Evolutionary conservation across 352 stramenopile species (phyloP), one percentile per base, ranked within the genome.

Genomic region (Phytophthora multivora): DNA sequence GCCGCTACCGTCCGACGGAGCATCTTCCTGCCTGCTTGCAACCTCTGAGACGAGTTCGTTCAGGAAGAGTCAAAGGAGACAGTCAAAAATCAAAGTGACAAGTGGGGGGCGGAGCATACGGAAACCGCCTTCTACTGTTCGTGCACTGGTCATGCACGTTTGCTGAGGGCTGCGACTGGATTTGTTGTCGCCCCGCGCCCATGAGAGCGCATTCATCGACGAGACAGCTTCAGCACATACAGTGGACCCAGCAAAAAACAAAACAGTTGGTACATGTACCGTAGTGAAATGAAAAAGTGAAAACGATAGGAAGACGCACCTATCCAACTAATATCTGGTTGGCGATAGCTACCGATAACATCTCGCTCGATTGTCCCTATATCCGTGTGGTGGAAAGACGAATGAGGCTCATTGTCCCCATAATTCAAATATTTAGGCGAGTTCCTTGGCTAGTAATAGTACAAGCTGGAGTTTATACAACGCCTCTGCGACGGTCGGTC

Each of bases 61-160:
- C n/a, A 16, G 19, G 30, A 11, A 25, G 30, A 15, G 13, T 3
- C 18, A 54, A 56, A 36, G 33, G 35, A 46, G 49, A 38, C 33
- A 36, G 33, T 38, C 19, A 47, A 46, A 56, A n/a, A 10, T 12
- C n/a, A 46, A 23, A 46, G 21, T 38, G 35, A 46, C 33, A 18
- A 25, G 10, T 15, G 31, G 33, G 1, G 35, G 31, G 48, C 15
- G 30, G 50, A 42, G 47, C 49, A 59, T 40, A 59, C 49, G 40
- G 49, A 33, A n/a, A 33, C 31, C 3, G 12, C 33, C 16, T 51
- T 45, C 16, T 58, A 46, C 46, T 63, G 42, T 47, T 33, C 42
- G 35, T 25, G 58, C 35, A 56, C 51, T 51, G 42, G 41, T 62
- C 41, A 66, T 66, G 50, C 58, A 55, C 58, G 8, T 39, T 31